These are phyloP conservation scores for Pythium aquatile DNA, from an alignment of 352 stramenopile species.

Conservation along the genomic window DNA sequence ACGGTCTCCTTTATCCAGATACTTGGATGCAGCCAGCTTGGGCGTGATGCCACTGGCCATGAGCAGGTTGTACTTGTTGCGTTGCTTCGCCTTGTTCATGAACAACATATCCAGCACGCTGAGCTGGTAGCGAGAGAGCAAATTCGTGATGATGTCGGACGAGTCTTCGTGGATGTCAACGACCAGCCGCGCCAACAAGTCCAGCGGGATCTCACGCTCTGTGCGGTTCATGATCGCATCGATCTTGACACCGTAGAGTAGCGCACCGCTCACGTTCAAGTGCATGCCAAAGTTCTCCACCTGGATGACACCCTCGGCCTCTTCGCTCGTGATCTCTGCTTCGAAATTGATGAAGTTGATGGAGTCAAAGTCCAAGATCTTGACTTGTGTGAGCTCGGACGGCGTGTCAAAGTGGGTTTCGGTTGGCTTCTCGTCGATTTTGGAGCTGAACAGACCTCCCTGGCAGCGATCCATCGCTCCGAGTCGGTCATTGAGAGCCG, in stretches of 20 bases:
- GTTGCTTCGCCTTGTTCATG: slow-evolving; percentile 89
- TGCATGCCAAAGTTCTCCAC: slow-evolving; percentile 96
- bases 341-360: slow-evolving; percentile 99
- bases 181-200: slow-evolving; percentile 93
- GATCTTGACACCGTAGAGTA: slow-evolving; percentile 87
- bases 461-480: slow-evolving; percentile 95
- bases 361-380: slow-evolving; percentile 97
- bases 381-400: slow-evolving; percentile 94
- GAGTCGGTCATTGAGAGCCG: slow-evolving; percentile 95
- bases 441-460: slow-evolving; percentile 95
- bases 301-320: slow-evolving; percentile 93
- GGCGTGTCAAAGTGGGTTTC: slow-evolving; percentile 86
- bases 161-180: slow-evolving; percentile 97
- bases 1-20: slow-evolving; percentile 96
- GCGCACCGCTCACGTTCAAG: slow-evolving; percentile 65
- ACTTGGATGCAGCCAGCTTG: slow-evolving; percentile 95
- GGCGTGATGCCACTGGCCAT: slow-evolving; percentile 95
- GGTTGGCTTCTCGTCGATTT: slow-evolving; percentile 86
- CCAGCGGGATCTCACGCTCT: slow-evolving; percentile 95
- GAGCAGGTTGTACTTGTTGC: slow-evolving; percentile 98
- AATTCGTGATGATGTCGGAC: slow-evolving; percentile 92
- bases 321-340: slow-evolving; percentile 96
- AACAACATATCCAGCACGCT: slow-evolving; percentile 96
- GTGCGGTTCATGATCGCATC: slow-evolving; percentile 97
- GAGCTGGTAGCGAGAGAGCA: slow-evolving; percentile 95